These are phyloP conservation scores for Alternaria gansuensis DNA, from an alignment of 2,329 filamentous ascomycete genomes.

Conservation along the genomic window DNA sequence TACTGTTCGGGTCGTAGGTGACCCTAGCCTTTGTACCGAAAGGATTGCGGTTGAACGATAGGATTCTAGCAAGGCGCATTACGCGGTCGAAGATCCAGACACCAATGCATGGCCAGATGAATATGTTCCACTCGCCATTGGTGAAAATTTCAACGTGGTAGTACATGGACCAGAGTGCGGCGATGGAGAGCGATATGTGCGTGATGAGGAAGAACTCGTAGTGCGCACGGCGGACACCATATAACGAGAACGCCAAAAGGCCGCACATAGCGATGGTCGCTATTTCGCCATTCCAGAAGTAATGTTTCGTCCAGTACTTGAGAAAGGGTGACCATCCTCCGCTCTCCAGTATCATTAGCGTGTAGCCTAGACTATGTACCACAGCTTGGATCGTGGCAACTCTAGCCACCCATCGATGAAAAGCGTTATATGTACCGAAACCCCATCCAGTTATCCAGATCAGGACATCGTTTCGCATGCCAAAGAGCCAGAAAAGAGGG, in stretches of 20 bases:
- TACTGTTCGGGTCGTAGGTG: conserved; percentile 56
- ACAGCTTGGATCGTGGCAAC: conserved; percentile 69
- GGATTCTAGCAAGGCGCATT: conserved; percentile 56
- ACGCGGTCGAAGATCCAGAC: conserved; percentile 63
- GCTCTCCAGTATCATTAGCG: conserved; percentile 54
- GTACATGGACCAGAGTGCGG: conserved; percentile 62
- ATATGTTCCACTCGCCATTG: conserved; percentile 58
- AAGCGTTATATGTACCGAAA: conserved; percentile 71
- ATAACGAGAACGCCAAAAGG: conserved; percentile 59
- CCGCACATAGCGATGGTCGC: conserved; percentile 57
- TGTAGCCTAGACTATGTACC: conserved; percentile 69
- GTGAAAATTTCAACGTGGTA: conserved; percentile 64
- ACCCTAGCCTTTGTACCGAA: conserved; percentile 52
- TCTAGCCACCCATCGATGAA: conserved; percentile 72
- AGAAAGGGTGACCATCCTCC: conserved; percentile 53
- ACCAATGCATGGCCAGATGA: conserved; percentile 61
- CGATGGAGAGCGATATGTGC: conserved; percentile 54
- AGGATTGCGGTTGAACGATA: conserved; percentile 55
- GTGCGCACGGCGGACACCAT: conserved; percentile 61
- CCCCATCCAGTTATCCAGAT: conserved; percentile 75
- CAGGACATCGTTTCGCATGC: conserved; percentile 71
- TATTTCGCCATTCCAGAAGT: conserved; percentile 62
- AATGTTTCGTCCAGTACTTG: conserved; percentile 55
- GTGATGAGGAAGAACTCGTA: conserved; percentile 57
- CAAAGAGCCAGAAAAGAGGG: conserved; percentile 72